Conservation (phyloP, 225 moss, liverwort and hornwort genomes). For the Lunularia cruciata region DNA sequence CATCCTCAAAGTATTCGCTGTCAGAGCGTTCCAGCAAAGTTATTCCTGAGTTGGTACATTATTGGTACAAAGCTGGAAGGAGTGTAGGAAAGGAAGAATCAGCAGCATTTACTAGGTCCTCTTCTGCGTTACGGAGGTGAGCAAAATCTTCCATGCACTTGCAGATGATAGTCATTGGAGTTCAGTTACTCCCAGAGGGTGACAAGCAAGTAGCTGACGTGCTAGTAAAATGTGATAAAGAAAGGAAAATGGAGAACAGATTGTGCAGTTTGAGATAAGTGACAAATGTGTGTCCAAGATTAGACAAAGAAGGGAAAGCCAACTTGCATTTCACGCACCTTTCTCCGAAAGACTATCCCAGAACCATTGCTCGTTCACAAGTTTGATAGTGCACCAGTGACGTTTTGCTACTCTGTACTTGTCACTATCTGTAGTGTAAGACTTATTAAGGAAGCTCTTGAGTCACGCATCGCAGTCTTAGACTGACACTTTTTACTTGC, state of each 20-base stretch:
- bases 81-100: no score
- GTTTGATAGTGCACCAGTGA: conserved; percentile 36
- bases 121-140: no score
- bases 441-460: conserved; percentile 29
- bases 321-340: no score
- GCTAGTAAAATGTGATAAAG: no score
- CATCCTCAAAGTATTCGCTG: not conserved
- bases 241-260: not conserved
- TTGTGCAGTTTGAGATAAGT: not conserved
- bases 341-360: conserved; percentile 47
- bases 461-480: no score
- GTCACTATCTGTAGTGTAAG: conserved; percentile 40
- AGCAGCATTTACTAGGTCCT: no score
- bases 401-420: conserved; percentile 43
- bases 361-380: conserved; percentile 48
- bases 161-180: not conserved
- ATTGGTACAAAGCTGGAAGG: not conserved
- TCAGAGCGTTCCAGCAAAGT: not conserved
- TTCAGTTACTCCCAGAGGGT: not conserved
- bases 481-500: not conserved
- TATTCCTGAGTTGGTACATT: not conserved
- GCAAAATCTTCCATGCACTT: not conserved
- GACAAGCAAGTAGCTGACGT: not conserved
- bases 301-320: no score
- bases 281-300: not conserved